Evolutionary conservation across 2,329 filamentous ascomycete species (phyloP), one percentile per base, ranked within the genome.

Genomic region (Cyphellophora europaea): DNA sequence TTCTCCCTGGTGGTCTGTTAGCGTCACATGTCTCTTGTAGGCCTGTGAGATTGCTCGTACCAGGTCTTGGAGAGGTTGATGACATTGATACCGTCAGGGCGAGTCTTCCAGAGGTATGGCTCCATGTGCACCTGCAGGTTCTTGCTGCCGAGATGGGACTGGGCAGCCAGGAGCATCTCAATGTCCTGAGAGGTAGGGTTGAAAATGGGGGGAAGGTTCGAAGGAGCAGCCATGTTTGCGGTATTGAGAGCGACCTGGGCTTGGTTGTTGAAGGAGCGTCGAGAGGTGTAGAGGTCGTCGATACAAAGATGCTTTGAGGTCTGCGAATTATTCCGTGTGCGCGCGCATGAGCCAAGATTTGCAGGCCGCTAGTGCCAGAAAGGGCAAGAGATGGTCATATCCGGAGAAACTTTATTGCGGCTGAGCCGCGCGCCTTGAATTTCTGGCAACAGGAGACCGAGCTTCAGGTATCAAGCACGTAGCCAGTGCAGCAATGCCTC

Each of bases 11-110:
- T 43, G 21, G n/a, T n/a, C 35, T 15, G 25, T 16, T 33, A 11
- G 14, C 19, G 12, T 21, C 12, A 14, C 14, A 29, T 27, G 4
- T 10, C 21, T 35, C 13, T 21, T 23, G 11, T 27, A 17, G 27
- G 21, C 2, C 30, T 19, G 23, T 28, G 32, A 8, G 11, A 19
- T 33, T 28, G 18, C 33, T 10, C 81, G 52, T 80, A 93, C 87
- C 88, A 98, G 71, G 91, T 98, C 86, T 98, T 98, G 75, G 89
- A 88, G 69, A 98, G 86, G 81, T 98, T 98, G 69, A 98, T 77
- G 53, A 98, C 78, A 68, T 98, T 98, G 74, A 98, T 82, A 71
- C 91, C 91, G 60, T 98, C 93, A 52, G 86, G 82, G 63, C 91
- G 85, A 66, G 87, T 94, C 83, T 98, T 98, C 89, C 89, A 98